Evolutionary conservation across 345 rosid genomes (phyloP).

Genomic region (Zanthoxylum bungeanum): DNA sequence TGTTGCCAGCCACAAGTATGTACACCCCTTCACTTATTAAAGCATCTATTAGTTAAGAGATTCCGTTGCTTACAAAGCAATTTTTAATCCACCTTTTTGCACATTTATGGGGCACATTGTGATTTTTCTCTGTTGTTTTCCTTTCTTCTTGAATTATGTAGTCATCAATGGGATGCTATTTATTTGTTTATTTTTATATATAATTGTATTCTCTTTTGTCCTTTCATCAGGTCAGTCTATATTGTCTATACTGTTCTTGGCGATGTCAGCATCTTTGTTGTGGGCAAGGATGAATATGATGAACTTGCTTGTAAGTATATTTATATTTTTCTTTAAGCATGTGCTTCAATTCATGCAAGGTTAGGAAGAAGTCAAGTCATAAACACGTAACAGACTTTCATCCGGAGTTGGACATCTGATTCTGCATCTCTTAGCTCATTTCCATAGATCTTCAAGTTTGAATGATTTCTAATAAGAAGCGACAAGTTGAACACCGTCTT

Average conservation of each 20-base stretch:
- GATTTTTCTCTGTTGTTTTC: background rate
- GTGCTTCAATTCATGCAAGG: background rate
- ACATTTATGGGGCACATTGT: background rate
- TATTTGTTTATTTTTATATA: too few relatives aligned
- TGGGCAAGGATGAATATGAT: conserved; percentile 97
- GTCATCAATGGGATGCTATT: background rate
- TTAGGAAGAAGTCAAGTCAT: background rate
- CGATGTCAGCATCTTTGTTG: conserved; percentile 84
- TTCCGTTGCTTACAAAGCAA: background rate
- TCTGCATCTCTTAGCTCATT: conserved; percentile 1
- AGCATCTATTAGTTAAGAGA: background rate
- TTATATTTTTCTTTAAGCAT: conserved; percentile 1
- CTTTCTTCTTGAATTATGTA: background rate
- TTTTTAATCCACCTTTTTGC: background rate
- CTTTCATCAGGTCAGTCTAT: conserved; percentile 72
- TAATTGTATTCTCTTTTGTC: conserved; percentile 7
- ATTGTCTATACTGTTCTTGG: conserved; percentile 91
- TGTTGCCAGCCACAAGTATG: conserved; percentile 93
- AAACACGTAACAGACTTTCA: background rate
- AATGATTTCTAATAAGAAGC: background rate
- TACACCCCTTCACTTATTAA: background rate
- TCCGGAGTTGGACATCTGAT: too few relatives aligned
- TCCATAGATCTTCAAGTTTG: background rate
- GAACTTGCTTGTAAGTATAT: conserved; percentile 88
- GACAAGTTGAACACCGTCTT: background rate